These are phyloP conservation scores for Graphilbum sp. DNA, from an alignment of 2,329 filamentous ascomycete genomes.

Conservation along the genomic window DNA sequence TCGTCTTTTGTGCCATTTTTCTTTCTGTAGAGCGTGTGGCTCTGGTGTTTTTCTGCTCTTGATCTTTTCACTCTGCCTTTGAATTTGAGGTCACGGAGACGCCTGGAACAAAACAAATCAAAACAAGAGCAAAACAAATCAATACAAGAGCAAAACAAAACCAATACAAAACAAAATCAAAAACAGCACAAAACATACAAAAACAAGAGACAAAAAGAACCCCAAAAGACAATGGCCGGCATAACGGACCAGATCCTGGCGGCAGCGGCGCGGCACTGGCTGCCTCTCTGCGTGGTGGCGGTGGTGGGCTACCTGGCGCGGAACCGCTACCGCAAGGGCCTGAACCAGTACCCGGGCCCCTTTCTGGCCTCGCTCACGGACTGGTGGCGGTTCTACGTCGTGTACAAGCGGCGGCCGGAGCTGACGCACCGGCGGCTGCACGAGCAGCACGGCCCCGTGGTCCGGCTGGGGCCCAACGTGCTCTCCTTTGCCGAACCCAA, in stretches of 20 bases:
- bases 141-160: too few relatives aligned
- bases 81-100: too few relatives aligned
- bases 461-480: constrained; percentile 57
- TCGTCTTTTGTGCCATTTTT: too few relatives aligned
- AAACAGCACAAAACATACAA: too few relatives aligned
- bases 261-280: constrained; percentile 26
- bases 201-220: background rate
- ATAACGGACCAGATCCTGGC: constrained; percentile 19
- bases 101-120: too few relatives aligned
- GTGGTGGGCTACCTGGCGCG: constrained; percentile 25
- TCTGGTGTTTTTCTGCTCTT: too few relatives aligned
- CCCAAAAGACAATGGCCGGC: constrained; percentile 10
- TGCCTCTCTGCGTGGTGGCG: constrained; percentile 16
- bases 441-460: constrained; percentile 53
- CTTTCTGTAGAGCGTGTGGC: too few relatives aligned
- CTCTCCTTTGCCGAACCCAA: constrained; percentile 60
- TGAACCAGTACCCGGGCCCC: constrained; percentile 59
- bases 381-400: constrained; percentile 60
- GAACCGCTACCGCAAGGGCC: constrained; percentile 36
- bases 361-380: constrained; percentile 51
- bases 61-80: too few relatives aligned
- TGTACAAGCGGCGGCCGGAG: constrained; percentile 47
- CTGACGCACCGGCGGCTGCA: constrained; percentile 53
- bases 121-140: too few relatives aligned
- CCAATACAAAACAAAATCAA: too few relatives aligned